Evolutionary conservation across 495 filamentous ascomycete genomes (phyloP).

Genomic region (Xylaria telfairii): DNA sequence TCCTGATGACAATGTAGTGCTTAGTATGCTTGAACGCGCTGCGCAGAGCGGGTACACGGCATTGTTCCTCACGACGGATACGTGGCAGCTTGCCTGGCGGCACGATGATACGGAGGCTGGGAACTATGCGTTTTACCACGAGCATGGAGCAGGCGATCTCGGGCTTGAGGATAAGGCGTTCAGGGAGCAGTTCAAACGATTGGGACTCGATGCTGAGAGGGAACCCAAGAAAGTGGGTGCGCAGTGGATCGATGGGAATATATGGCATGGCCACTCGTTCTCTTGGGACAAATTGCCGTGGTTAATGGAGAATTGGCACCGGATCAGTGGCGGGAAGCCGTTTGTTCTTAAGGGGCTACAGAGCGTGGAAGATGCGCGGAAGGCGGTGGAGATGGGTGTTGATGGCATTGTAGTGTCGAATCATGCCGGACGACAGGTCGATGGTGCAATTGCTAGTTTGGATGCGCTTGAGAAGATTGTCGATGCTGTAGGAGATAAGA

Average conservation of each 20-base stretch:
- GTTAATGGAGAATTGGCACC: slow-evolving; percentile 59
- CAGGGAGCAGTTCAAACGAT: slow-evolving; percentile 52
- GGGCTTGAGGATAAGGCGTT: slow-evolving; percentile 67
- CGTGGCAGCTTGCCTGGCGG: slow-evolving; percentile 70
- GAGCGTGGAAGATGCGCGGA: slow-evolving; percentile 58
- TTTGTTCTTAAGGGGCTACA: slow-evolving; percentile 66
- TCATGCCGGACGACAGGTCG: slow-evolving; percentile 68
- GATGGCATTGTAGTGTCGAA: slow-evolving; percentile 67
- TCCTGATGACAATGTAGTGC: slow-evolving; percentile 64
- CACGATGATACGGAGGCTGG: slow-evolving; percentile 62
- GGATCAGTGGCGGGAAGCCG: slow-evolving; percentile 59
- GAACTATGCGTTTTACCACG: slow-evolving; percentile 70
- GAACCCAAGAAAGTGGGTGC: slow-evolving; percentile 55
- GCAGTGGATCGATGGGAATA: slow-evolving; percentile 66
- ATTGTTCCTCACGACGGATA: slow-evolving; percentile 68
- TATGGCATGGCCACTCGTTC: slow-evolving; percentile 68
- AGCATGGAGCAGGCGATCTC: slow-evolving; percentile 48
- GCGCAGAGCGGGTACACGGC: slow-evolving; percentile 62
- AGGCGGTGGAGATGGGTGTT: slow-evolving; percentile 59
- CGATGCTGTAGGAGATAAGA: slow-evolving; percentile 43
- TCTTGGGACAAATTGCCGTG: slow-evolving; percentile 64
- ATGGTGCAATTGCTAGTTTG: slow-evolving; percentile 65
- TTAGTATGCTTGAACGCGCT: slow-evolving; percentile 62
- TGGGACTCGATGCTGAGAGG: slow-evolving; percentile 49
- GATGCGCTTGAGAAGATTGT: slow-evolving; percentile 71